Base-by-base conservation (phyloP, 1,284 basidiomycete genomes). In the Ganoderma multipileum region DNA sequence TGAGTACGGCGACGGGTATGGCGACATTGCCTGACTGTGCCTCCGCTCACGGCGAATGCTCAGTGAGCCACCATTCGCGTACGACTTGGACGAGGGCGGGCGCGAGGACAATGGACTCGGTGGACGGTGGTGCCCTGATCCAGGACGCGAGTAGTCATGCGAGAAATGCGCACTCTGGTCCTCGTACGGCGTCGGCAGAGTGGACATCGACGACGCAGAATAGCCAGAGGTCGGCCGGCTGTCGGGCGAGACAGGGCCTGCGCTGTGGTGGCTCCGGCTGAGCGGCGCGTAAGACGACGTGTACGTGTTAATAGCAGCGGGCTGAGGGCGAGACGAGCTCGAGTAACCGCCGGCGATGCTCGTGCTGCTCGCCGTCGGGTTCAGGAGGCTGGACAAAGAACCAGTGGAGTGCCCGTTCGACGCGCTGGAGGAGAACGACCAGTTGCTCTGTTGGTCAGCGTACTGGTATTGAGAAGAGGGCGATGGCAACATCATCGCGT, bases 171-270 rank as follows among this genome's bases (percentile, higher is more conserved):
- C 66, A 28, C 79, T 79, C 1, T 82, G 81, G 65, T 93, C 91
- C 61, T 90, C 89, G 78, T 93, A 93, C 1, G 76, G 75, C 52
- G 77, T 76, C 30, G 89, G 85, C 72, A 92, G 77, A 18, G 91
- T 92, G 0, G 89, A 90, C 74, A 92, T 90, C 18, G 91, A 93
- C 1, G 91, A 89, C 66, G 92, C 91, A 36, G 92, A 93, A 78
- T 95, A 95, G 16, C 93, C 92, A 0, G 93, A 94, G 1, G 89
- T 91, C 2, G 93, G 93, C 62, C 93, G 88, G 78, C 91, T 92
- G 76, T 94, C 93, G 2, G 93, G 93, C 2, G 93, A 94, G 68
- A 92, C 78, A 4, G 91, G 91, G 0, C 90, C 91, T 5, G 89
- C 84, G 55, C 86, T 90, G 72, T 91, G 90, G 71, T 91, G 90